Percentiles rank a stretch among this genome's conserved stretches.
Evolutionary conservation across 2,329 filamentous ascomycete genomes (phyloP).

Genomic region (Camptophora hylomeconis): DNA sequence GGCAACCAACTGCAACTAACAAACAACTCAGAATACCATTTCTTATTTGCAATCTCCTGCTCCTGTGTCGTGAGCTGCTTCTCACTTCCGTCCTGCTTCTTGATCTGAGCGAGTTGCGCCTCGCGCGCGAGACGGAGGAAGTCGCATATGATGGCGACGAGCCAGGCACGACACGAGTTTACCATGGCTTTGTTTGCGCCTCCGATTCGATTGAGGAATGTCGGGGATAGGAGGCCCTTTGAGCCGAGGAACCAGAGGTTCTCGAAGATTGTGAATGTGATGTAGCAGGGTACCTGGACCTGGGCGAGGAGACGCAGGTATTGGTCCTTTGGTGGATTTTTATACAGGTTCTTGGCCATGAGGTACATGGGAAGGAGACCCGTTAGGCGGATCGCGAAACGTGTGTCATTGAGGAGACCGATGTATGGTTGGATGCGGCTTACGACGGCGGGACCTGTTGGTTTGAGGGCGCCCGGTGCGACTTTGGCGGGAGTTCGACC

Average conservation of each 20-base stretch:
- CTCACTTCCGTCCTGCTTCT: conserved; percentile 16
- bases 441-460: conserved; percentile 36
- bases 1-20: conserved; percentile 49
- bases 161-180: conserved; percentile 72
- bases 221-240: conserved; percentile 52
- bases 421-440: conserved; percentile 33
- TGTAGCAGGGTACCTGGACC: conserved; percentile 59
- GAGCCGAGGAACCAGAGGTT: conserved; percentile 66
- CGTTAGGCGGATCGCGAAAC: conserved; percentile 44
- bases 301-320: conserved; percentile 44
- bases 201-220: conserved; percentile 31
- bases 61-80: conserved; percentile 8
- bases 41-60: conserved; percentile 17
- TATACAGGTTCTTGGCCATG: conserved; percentile 53
- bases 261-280: conserved; percentile 66
- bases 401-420: conserved; percentile 38
- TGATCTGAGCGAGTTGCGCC: conserved; percentile 16
- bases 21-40: conserved; percentile 20
- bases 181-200: conserved; percentile 49
- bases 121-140: conserved; percentile 49
- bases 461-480: conserved; percentile 25
- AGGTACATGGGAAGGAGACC: conserved; percentile 62
- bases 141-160: conserved; percentile 63
- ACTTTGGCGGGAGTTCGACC: conserved; percentile 14
- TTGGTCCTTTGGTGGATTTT: conserved; percentile 19